Evolutionary conservation across 208 protist species (phyloP), one percentile per base, ranked within the genome.

Genomic region (Trypanosoma lewisi): DNA sequence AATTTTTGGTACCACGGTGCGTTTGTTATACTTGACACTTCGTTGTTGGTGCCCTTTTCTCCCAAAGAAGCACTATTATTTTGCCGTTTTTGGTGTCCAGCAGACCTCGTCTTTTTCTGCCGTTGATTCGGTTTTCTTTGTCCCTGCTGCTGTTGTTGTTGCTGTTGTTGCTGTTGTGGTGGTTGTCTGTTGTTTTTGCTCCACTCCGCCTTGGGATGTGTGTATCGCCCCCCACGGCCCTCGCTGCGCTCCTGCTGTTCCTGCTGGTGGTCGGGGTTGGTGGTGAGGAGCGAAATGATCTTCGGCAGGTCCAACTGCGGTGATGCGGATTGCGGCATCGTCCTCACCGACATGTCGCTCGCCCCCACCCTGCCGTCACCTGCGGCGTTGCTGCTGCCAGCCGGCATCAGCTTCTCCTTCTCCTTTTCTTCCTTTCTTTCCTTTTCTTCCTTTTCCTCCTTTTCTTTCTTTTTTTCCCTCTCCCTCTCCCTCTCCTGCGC

Each of bases 281-380:
- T 70, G n/a, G 75, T 67, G 51, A 73, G 67, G 48, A 69, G 45
- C 1, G 69, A 64, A 4, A 70, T 47, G 12, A 59, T 49, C 4
- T 41, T 54, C 27, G 58, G 39, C 47, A 66, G 39, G 11, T 39
- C 53, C 0, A 66, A 37, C 1, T 47, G 42, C 1, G 16, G 42
- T n/a, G 42, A 1, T 47, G 14, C 14, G 7, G n/a, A 19, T 9
- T n/a, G 42, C n/a, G 42, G 42, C 17, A 25, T 47, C n/a, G 7
- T 14, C 27, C 2, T 47, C 39, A 19, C 39, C 78, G 56, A 59
- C 75, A 67, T 19, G 89, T 79, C 63, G 85, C 76, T 21, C 71
- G 67, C 23, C 76, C 19, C 6, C 27, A 56, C 17, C 1, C 16
- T 36, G 17, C 55, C 14, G 63, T 61, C 28, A 52, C 31, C 7